Base-by-base conservation (phyloP, 2,329 filamentous ascomycete species). In the Aspergillus udagawae region DNA sequence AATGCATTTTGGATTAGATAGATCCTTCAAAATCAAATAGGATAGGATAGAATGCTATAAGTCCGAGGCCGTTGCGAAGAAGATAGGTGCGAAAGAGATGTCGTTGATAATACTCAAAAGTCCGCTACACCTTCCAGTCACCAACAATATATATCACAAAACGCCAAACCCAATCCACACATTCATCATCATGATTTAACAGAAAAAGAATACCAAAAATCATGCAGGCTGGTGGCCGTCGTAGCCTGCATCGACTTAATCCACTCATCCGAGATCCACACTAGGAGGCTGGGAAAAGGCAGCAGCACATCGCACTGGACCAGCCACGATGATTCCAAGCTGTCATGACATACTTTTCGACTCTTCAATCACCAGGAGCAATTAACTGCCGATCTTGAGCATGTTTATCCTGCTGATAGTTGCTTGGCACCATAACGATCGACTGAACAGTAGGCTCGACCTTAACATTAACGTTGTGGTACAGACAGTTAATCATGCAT, bases 1-100 rank as follows among this genome's bases (percentile, higher is more conserved):
- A 63, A 62, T 68, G 66, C 72, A 74, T 74, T 23, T 49, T 67
- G 32, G 17, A 38, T 49, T 25, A 53, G 49, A 55, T 49, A 48
- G 49, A 27, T 49, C 25, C 32, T 38, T 17, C 51, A 42, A 52
- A 51, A 51, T 17, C 48, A 59, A 60, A 21, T 29, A 12, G 25
- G 48, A 29, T 3, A 53, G 23, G 29, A 47, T 42, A 29, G 52
- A 38, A 7, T 17, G 32, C 14, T 17, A 2, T 38, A 7, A 17
- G 3, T 38, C 14, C 1, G 14, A 38, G 32, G 32, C 32, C 41
- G 41, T 44, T 44, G n/a, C 41, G 10, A 23, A n/a, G 41, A 21
- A 42, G 6, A 10, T 4, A 29, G 12, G 41, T 47, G 44, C 20
- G 27, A n/a, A 14, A 9, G n/a, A 12, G 44, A 47, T 47, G 27